These are phyloP conservation scores for Adansonia grandidieri DNA, from an alignment of 441 rosid genomes.

Conservation along the genomic window DNA sequence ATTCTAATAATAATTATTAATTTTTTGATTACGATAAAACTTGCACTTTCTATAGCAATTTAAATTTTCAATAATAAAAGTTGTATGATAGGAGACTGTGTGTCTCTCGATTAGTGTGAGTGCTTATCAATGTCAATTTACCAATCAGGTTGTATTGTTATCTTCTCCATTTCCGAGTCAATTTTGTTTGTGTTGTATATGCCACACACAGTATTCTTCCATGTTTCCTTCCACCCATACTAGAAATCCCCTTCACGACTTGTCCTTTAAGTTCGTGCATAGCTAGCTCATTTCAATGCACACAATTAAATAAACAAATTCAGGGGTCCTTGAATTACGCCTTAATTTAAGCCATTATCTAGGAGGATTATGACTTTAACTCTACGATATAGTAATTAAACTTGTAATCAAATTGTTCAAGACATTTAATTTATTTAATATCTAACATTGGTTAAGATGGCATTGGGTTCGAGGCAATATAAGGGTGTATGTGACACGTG, in stretches of 20 bases:
- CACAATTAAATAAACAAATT: conserved; percentile 18
- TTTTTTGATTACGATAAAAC: no score
- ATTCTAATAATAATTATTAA: no score
- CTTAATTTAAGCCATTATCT: conserved; percentile 48
- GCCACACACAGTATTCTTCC: conserved; percentile 20
- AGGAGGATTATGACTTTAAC: conserved; percentile 29
- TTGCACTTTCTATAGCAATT: no score
- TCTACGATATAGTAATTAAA: not conserved
- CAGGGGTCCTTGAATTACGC: conserved; percentile 53
- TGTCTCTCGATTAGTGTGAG: conserved; percentile 24
- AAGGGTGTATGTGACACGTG: not conserved
- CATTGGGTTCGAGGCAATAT: not conserved
- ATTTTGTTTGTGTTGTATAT: conserved; percentile 30
- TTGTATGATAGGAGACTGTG: not conserved
- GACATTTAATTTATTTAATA: not conserved
- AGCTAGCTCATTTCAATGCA: not conserved
- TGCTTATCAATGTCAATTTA: conserved; percentile 13
- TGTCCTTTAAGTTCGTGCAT: conserved; percentile 24
- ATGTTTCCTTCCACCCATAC: conserved; percentile 44
- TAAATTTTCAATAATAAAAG: not conserved
- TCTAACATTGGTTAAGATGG: not conserved
- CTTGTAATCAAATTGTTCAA: not conserved
- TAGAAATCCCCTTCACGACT: conserved; percentile 20
- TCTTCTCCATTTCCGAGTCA: conserved; percentile 23
- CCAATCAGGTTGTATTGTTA: not conserved